A percentile compares a stretch with the other conserved stretches of the same genome.
Evolutionary conservation across 768 basidiomycete species (phyloP).

Genomic region (Tulasnella sp.): DNA sequence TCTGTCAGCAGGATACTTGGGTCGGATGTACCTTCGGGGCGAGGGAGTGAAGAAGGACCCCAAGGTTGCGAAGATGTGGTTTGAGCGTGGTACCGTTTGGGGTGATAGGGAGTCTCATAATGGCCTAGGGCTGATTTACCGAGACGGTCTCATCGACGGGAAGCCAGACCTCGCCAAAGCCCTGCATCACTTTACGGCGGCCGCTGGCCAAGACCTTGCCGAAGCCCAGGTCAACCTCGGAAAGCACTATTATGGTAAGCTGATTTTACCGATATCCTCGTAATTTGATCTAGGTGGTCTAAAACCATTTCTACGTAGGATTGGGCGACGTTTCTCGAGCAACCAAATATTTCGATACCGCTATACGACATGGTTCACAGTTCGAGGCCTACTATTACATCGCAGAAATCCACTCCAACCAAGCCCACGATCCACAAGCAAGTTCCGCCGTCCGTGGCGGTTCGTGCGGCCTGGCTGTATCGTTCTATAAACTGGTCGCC

Average conservation of each 20-base stretch:
- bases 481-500: slow-evolving; percentile 87
- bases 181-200: slow-evolving; percentile 62
- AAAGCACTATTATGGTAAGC: slow-evolving; percentile 64
- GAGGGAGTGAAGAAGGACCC: slow-evolving; percentile 83
- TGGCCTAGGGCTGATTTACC: slow-evolving; percentile 84
- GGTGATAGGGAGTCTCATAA: slow-evolving; percentile 88
- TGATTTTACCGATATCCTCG: not conserved
- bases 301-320: slow-evolving; percentile 43
- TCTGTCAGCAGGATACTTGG: slow-evolving; percentile 80
- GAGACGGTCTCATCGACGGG: slow-evolving; percentile 77
- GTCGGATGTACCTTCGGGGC: slow-evolving; percentile 89
- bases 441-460: slow-evolving; percentile 40
- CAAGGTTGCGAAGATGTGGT: slow-evolving; percentile 84
- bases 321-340: slow-evolving; percentile 66
- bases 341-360: slow-evolving; percentile 73
- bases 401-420: slow-evolving; percentile 69
- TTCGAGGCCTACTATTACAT: slow-evolving; percentile 96
- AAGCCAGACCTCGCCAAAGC: slow-evolving; percentile 64
- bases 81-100: slow-evolving; percentile 75
- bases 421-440: slow-evolving; percentile 45
- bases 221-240: slow-evolving; percentile 91
- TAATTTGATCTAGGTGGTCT: not conserved
- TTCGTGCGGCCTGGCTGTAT: slow-evolving; percentile 84
- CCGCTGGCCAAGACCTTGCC: slow-evolving; percentile 82
- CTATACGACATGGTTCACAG: slow-evolving; percentile 80